These are phyloP conservation scores for Melanomma pulvis-pyrius DNA, from an alignment of 495 filamentous ascomycete genomes.

Conservation along the genomic window DNA sequence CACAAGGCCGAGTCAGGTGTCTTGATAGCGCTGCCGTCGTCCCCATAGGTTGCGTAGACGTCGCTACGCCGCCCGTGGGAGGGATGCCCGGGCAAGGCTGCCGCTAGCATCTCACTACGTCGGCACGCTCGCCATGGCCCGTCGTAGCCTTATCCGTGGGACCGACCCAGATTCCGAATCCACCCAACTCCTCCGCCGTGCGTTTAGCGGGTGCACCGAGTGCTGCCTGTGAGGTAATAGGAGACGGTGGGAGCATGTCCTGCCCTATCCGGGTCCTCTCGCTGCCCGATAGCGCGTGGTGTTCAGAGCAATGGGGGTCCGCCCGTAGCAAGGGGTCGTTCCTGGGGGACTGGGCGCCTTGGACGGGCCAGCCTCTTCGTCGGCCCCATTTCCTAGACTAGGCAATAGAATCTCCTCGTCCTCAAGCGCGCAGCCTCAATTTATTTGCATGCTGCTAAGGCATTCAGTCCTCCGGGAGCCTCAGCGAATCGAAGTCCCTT, in stretches of 20 bases:
- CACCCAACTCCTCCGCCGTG: constrained; percentile 4
- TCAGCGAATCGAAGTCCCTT: no score
- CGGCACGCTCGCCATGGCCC: background rate
- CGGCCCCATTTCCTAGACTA: background rate
- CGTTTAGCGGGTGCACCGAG: background rate
- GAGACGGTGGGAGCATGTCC: background rate
- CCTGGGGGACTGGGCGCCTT: background rate
- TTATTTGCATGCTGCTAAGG: background rate
- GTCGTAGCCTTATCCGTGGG: constrained; percentile 12
- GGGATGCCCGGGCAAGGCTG: constrained; percentile 4
- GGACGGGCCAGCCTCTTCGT: background rate
- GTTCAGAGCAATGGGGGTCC: background rate
- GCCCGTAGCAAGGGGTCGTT: background rate
- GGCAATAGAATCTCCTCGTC: background rate
- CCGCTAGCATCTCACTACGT: background rate
- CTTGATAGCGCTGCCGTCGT: background rate
- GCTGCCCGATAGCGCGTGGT: background rate
- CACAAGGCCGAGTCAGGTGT: constrained; percentile 13
- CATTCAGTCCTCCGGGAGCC: no score
- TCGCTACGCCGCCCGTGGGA: background rate
- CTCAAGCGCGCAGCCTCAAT: background rate
- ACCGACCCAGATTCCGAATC: constrained; percentile 1
- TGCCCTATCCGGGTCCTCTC: background rate
- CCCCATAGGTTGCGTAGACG: background rate
- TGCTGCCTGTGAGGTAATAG: constrained; percentile 7